These are phyloP conservation scores for Lactifluus hygrophoroides DNA, from an alignment of 768 basidiomycete genomes.

Conservation along the genomic window DNA sequence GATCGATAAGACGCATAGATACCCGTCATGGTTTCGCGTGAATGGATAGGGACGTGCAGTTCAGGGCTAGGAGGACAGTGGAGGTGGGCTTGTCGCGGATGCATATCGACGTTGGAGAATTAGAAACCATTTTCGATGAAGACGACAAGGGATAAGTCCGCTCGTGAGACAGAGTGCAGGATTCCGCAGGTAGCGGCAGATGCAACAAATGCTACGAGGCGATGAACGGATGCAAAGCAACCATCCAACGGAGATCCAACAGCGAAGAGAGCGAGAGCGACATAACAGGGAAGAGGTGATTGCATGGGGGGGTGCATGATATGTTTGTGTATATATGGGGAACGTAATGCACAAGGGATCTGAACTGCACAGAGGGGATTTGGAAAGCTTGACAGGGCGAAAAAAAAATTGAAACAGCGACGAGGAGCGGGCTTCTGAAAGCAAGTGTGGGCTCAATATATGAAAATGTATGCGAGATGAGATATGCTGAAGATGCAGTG, in stretches of 20 bases:
- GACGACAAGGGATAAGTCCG: neutral
- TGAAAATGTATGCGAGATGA: constrained; percentile 13
- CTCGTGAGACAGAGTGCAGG: neutral
- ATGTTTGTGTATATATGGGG: constrained; percentile 11
- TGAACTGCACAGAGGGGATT: constrained; percentile 14
- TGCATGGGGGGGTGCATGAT: constrained; percentile 10
- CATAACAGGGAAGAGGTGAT: constrained; percentile 8
- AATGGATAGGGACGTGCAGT: neutral
- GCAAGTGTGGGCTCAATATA: constrained; percentile 12
- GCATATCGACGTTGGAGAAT: constrained; percentile 5
- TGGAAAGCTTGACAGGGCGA: constrained; percentile 19
- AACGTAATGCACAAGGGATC: constrained; percentile 12
- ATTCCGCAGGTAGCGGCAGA: neutral
- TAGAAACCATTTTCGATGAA: constrained; percentile 4
- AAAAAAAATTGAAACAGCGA: constrained; percentile 19
- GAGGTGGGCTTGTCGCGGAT: constrained; percentile 5
- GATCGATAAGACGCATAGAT: constrained; percentile 16
- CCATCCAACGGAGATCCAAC: constrained; percentile 17
- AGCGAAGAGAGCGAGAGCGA: constrained; percentile 17
- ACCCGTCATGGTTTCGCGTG: constrained; percentile 4
- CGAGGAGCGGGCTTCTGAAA: constrained; percentile 11
- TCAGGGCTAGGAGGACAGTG: neutral
- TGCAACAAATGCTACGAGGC: neutral
- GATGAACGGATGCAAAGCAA: neutral
- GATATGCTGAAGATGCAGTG: constrained; percentile 3